Evolutionary conservation across 176 grass and related monocot genomes (phyloP).

Genomic region (Raddia distichophylla): DNA sequence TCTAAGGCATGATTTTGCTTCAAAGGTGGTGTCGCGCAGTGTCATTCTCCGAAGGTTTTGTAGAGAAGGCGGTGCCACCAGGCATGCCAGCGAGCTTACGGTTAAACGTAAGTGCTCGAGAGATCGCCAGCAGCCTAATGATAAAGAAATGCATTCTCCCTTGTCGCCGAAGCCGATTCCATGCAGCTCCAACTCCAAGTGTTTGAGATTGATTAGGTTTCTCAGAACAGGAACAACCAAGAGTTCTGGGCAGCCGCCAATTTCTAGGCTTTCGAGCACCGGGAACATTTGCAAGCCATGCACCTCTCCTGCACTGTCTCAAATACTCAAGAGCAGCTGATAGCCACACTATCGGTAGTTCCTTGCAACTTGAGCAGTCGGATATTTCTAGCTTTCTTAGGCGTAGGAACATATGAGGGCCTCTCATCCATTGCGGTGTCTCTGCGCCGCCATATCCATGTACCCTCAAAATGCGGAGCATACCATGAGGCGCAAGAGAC

Average conservation of each 20-base stretch:
- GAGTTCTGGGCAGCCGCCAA: neutral
- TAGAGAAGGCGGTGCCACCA: neutral
- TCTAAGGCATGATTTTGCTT: neutral
- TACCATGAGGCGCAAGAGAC: neutral
- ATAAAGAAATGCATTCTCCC: neutral
- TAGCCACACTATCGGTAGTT: too few relatives aligned
- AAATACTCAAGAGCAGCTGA: too few relatives aligned
- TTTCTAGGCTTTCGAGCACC: neutral
- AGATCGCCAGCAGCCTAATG: neutral
- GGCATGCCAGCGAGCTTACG: neutral
- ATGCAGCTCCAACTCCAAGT: too few relatives aligned
- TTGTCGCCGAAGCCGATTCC: too few relatives aligned
- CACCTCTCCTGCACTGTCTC: neutral
- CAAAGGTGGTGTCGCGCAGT: neutral
- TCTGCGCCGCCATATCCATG: neutral
- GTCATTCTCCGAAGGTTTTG: neutral
- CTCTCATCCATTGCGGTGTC: constrained; percentile 23
- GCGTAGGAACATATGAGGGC: neutral
- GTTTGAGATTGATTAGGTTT: too few relatives aligned
- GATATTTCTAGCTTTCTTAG: neutral
- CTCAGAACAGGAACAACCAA: too few relatives aligned
- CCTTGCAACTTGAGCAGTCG: neutral
- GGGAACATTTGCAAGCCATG: neutral
- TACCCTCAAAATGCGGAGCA: neutral
- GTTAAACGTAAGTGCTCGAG: neutral